Percentiles rank a stretch among this genome's conserved stretches.
Conservation (phyloP, 345 rosid genomes). For the Melaleuca alternifolia region DNA sequence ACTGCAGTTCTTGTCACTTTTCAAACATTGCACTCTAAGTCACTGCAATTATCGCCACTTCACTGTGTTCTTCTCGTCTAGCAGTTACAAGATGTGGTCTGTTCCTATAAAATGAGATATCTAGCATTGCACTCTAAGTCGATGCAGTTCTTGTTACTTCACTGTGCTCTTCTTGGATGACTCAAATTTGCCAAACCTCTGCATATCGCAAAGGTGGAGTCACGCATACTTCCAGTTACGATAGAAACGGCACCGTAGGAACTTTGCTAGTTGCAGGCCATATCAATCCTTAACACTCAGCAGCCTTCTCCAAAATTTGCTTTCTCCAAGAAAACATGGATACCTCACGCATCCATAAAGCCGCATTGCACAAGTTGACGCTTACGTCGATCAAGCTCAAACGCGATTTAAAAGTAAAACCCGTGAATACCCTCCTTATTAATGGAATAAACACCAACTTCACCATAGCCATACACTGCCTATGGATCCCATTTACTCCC, state of each 20-base stretch:
- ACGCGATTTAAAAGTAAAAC: neutral
- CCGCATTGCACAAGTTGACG: neutral
- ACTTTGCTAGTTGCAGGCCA: neutral
- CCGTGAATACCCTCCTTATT: neutral
- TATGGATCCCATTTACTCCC: neutral
- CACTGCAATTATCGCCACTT: neutral
- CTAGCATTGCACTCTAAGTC: neutral
- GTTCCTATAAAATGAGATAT: neutral
- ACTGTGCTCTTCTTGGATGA: neutral
- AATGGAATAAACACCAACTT: neutral
- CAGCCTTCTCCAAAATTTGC: neutral
- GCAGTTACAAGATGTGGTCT: neutral
- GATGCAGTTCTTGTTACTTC: neutral
- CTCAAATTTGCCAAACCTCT: neutral
- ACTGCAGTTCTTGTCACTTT: neutral
- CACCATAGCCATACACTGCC: neutral
- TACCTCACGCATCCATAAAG: neutral
- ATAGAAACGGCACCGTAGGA: neutral
- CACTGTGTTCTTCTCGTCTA: neutral
- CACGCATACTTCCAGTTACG: neutral
- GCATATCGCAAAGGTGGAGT: neutral
- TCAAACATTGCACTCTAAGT: neutral
- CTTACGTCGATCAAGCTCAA: neutral
- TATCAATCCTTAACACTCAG: neutral
- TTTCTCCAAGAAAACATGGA: neutral